A percentile compares a stretch with the other conserved stretches of the same genome.
Conservation (phyloP, 148 eudicot species). For the Amaranthus cruentus region DNA sequence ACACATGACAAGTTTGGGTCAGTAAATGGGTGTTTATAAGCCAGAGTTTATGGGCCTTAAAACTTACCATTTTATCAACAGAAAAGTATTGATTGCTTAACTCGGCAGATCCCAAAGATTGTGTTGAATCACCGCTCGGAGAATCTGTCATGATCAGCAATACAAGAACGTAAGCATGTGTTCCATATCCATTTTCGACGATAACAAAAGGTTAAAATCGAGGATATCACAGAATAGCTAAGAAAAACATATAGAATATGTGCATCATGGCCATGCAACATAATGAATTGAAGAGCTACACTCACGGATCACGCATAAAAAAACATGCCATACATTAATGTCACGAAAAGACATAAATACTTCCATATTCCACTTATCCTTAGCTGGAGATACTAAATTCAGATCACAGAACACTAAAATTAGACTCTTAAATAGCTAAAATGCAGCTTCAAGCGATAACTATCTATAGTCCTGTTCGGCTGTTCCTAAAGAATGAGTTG, state of each 20-base stretch:
- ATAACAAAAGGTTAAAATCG: background rate
- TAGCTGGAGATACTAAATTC: background rate
- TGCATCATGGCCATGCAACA: background rate
- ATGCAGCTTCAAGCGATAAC: background rate
- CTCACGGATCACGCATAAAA: background rate
- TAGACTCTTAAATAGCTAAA: background rate
- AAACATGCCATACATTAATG: background rate
- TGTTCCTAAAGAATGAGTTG: background rate
- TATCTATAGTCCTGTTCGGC: background rate
- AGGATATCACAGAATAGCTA: background rate
- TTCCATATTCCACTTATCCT: background rate
- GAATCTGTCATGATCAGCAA: constrained; percentile 42
- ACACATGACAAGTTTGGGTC: background rate
- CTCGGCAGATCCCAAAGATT: constrained; percentile 26
- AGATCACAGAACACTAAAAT: background rate
- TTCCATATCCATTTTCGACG: background rate
- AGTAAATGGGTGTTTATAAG: background rate
- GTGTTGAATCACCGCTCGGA: constrained; percentile 40
- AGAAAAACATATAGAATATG: background rate
- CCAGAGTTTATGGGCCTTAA: background rate
- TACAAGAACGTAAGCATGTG: background rate
- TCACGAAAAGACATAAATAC: background rate
- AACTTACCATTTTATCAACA: constrained; percentile 52
- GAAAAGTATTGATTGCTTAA: constrained; percentile 31
- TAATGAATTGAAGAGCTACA: background rate